Percentiles rank a stretch among this genome's conserved stretches.
phyloP scores from a whole-genome alignment of 352 stramenopile genomes.

The Bremia lactucae region DNA sequence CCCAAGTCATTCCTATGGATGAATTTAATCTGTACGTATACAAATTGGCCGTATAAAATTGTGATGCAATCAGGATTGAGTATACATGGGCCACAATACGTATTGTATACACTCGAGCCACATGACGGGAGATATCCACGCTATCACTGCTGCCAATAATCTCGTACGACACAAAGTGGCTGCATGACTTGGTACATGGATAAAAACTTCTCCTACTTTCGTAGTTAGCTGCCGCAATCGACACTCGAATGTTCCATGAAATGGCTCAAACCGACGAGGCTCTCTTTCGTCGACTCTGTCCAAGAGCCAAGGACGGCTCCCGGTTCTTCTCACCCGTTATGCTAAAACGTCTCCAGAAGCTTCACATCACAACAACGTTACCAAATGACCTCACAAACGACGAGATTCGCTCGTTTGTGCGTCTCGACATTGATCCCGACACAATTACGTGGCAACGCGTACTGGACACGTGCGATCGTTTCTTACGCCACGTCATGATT shows the following conservation, averaged over 20 bases:
- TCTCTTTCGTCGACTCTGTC: constrained; percentile 79
- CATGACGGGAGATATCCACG: constrained; percentile 97
- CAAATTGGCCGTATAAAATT: no score
- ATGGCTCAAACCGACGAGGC: constrained; percentile 68
- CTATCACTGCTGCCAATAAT: constrained; percentile 97
- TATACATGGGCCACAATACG: neutral
- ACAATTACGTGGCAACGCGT: constrained; percentile 92
- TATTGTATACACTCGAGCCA: constrained; percentile 49
- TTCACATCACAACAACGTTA: constrained; percentile 88
- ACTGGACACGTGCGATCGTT: constrained; percentile 95
- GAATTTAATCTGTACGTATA: constrained; percentile 94
- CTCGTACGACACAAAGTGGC: constrained; percentile 31
- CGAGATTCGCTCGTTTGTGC: constrained; percentile 87
- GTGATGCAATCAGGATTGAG: no score
- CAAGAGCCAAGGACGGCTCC: constrained; percentile 69
- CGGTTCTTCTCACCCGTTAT: constrained; percentile 87
- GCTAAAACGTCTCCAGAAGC: constrained; percentile 89
- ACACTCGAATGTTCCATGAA: constrained; percentile 98
- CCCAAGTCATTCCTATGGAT: constrained; percentile 93
- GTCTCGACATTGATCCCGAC: constrained; percentile 92
- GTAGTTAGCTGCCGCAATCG: constrained; percentile 93
- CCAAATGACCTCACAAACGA: constrained; percentile 91
- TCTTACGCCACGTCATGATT: constrained; percentile 88
- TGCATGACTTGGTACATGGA: constrained; percentile 1
- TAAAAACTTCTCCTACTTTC: neutral